Base-by-base conservation (phyloP, 805 yeast species). In the Schwanniomyces occidentalis region DNA sequence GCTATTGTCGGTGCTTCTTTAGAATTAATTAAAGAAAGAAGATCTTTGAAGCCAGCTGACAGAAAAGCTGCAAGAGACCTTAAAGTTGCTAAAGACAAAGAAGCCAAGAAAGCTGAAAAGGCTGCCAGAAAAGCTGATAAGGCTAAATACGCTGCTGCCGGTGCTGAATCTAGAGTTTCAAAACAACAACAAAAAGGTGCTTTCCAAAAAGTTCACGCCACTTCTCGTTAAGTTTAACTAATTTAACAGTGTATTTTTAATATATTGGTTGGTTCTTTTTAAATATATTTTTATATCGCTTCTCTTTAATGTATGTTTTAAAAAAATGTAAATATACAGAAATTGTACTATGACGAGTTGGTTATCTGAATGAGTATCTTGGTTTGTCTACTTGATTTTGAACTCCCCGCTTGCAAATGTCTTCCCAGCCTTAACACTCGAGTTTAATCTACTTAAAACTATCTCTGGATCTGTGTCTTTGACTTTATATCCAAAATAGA, bases 1-100 rank as follows among this genome's bases (percentile, higher is more conserved):
- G 96, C 95, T 52, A 84, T 93, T 69, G 98, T 91, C 56, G 99
- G 99, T 82, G 99, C 98, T 69, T 87, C 99, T 64, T 79, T 93
- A 62, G 99, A 93, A 56, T 83, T 89, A 69, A 93, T 93, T 79
- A 91, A 87, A 78, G 96, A 91, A 81, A 88, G 95, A 84, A 89
- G 97, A 78, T 65, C 85, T 61, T 76, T 79, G 70, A 88, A 89
- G 78, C 96, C 99, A 71, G 95, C 90, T 73, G 90, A 83, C 66
- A 93, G 96, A 82, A 86, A 89, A 82, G 96, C 96, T 61, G 83
- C 88, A 70, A 95, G 97, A 80, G 93, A 87, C 50, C 85, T 80
- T 69, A 88, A 93, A 73, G 76, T 80, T 63, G 76, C 76, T 54
- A 80, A 81, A 68, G 88, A 82, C 69, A 85, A 85, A 76, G 91